Conservation (phyloP, 202 grass and related monocot species). For the Setaria viridis region DNA sequence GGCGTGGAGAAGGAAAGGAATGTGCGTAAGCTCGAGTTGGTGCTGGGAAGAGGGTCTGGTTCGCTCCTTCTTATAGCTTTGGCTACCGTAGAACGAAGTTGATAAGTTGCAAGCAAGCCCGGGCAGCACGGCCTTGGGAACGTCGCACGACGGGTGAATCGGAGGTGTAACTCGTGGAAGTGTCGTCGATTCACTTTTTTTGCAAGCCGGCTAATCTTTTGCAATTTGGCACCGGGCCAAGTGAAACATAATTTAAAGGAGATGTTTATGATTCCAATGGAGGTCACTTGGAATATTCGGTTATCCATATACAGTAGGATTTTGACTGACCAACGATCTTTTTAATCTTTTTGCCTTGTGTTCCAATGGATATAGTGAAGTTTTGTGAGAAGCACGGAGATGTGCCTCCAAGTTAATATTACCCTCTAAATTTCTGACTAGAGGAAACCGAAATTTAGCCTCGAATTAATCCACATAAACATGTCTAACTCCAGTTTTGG, state of each 20-base stretch:
- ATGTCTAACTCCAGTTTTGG: not conserved
- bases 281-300: not conserved
- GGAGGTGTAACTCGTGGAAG: constrained; percentile 17
- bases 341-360: not conserved
- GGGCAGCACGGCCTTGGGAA: not conserved
- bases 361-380: not conserved
- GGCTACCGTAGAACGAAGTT: too few species aligned
- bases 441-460: not conserved
- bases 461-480: not conserved
- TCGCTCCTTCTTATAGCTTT: not conserved
- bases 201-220: not conserved
- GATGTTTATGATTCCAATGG: constrained; percentile 27
- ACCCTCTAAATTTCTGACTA: not conserved
- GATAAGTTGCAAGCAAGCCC: too few species aligned
- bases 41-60: not conserved
- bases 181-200: not conserved
- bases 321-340: not conserved
- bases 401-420: not conserved
- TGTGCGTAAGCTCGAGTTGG: not conserved
- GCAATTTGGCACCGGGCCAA: not conserved
- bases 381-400: not conserved
- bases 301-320: not conserved
- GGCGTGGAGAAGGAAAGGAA: not conserved
- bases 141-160: constrained; percentile 7
- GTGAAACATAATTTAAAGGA: not conserved